Evolutionary conservation across 805 yeast species (phyloP), one percentile per base, ranked within the genome.

Genomic region (Henningerozyma blattae): DNA sequence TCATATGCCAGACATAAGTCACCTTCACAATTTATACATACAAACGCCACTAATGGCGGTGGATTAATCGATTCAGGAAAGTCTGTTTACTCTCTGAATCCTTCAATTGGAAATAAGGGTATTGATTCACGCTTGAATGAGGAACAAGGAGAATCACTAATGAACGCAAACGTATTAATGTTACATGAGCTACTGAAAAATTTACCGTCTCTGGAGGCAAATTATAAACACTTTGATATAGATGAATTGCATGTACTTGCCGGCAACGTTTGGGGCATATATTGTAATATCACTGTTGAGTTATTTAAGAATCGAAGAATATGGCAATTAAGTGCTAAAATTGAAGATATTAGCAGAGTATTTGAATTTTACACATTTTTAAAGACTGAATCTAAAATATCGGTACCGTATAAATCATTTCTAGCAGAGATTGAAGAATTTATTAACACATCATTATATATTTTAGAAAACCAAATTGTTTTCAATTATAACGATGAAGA

Each of bases 391-490:
- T 44, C 55, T 6, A 48, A 45, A 33, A 48, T 43, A 9, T 44
- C 55, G 3, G 42, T 46, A 13, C 38, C 50, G 5, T 44, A 46
- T 27, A 36, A 27, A n/a, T 47, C 39, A 26, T 47, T 54, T 26
- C 29, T 52, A 18, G 38, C 30, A 28, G 59, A 54, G 30, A 38
- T 54, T 14, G 54, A 46, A 31, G 59, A 54, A 22, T 54, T 54
- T 24, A 37, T 54, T n/a, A 47, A 50, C 3, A 47, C 58, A 2
- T 54, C 58, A 9, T 27, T 75, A 51, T 65, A 39, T 43, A 53
- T 50, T 31, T 56, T 56, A 38, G 64, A 57, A 41, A 58, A 61
- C 38, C 60, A 56, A 28, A 41, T 60, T 20, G 56, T 54, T 22
- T 57, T 53, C 38, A 48, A 52, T 27, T 56, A 52, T 24, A 45